Base-by-base conservation (phyloP, 2,329 filamentous ascomycete species). In the Aciculosporium take region DNA sequence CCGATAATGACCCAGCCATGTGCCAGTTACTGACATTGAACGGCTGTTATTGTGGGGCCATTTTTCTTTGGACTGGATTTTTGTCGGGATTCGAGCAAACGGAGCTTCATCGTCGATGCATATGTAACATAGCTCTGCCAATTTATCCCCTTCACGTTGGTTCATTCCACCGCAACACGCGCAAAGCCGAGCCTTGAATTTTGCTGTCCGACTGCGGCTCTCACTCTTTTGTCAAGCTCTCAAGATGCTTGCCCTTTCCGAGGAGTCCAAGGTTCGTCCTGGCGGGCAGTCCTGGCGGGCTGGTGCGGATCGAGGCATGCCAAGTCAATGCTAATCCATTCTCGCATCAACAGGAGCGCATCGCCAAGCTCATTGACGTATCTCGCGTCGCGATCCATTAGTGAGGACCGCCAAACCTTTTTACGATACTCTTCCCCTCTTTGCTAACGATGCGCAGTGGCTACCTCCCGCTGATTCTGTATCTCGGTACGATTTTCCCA, bases 361-460 rank as follows among this genome's bases (percentile, higher is more conserved):
- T 98, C 66, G 81, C 84, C 58, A 89, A 88, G 72, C 75, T 96
- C 68, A 91, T 98, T 62, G 91, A 96, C 65, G 70, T 95, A 62
- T 91, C 87, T 48, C 79, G 88, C 57, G 81, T 95, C 56, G 87
- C 84, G 45, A 83, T 98, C 58, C 91, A 98, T 70, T 98, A 96
- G 86, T 93, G 76, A 51, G 82, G 59, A 23, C 13, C 7, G 15
- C 1, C 8, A 13, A 28, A 20, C n/a, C 4, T 5, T 25, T 7
- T 8, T 21, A 15, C 21, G 5, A 17, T 34, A 12, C 8, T 29
- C 7, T 23, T 25, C 3, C 15, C 17, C 13, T 12, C 23, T 5
- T 15, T 46, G 48, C 63, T 71, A 50, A 72, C 56, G 38, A 41
- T 24, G 40, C 42, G 40, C 54, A 93, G 86, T 72, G 91, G 91